Evolutionary conservation across 2,329 filamentous ascomycete genomes (phyloP).

Genomic region (Grosmannia clavigera): DNA sequence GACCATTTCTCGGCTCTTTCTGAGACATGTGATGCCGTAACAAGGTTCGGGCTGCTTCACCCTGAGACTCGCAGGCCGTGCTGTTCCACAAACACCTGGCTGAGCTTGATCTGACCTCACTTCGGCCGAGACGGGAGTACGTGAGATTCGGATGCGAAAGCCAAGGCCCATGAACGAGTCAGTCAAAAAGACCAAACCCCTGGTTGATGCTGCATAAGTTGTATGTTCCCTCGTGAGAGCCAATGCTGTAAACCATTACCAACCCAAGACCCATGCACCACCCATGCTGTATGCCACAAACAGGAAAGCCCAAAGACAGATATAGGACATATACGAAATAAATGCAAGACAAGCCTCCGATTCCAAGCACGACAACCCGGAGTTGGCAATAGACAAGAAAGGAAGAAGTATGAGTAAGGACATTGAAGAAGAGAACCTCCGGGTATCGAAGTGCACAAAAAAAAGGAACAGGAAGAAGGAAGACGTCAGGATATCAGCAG

Average conservation of each 20-base stretch:
- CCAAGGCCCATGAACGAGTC: background rate
- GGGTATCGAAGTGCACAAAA: background rate
- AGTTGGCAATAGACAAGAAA: background rate
- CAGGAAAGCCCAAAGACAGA: background rate
- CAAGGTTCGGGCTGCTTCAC: background rate
- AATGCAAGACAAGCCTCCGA: background rate
- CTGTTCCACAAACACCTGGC: background rate
- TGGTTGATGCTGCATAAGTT: background rate
- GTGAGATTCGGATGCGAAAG: background rate
- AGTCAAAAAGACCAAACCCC: background rate
- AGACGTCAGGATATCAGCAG: constrained; percentile 3
- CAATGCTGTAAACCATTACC: background rate
- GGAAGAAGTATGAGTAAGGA: background rate
- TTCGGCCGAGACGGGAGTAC: background rate
- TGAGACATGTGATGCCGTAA: background rate
- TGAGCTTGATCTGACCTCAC: background rate
- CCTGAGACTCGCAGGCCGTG: background rate
- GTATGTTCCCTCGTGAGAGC: constrained; percentile 1
- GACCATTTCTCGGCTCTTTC: background rate
- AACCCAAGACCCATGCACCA: background rate
- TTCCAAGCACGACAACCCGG: background rate
- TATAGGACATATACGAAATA: background rate
- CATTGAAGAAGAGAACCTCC: background rate
- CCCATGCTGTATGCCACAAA: background rate
- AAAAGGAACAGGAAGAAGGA: background rate